These are phyloP conservation scores for Globisporangium nunn DNA, from an alignment of 352 stramenopile genomes.

Conservation along the genomic window DNA sequence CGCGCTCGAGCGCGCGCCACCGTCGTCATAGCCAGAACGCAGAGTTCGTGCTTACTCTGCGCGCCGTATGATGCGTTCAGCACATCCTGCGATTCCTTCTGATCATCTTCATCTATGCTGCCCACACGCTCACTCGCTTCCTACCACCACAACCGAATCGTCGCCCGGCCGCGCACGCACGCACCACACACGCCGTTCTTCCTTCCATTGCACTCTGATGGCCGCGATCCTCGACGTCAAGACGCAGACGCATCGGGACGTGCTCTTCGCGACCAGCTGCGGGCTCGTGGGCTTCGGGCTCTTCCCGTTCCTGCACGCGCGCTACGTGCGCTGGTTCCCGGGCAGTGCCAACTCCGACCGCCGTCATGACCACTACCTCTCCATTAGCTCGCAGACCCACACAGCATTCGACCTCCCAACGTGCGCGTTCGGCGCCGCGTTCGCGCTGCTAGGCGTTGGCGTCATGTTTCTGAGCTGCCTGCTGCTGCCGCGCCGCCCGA, in stretches of 20 bases:
- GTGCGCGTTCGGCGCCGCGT: conserved; percentile 10
- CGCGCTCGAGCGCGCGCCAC: neutral
- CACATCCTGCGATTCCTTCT: neutral
- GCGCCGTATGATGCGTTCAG: neutral
- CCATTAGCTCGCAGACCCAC: neutral
- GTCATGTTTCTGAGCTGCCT: conserved; percentile 20
- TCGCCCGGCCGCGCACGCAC: neutral
- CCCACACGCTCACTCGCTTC: neutral
- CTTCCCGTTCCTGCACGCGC: conserved; percentile 19
- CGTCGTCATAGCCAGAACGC: neutral
- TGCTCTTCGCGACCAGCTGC: conserved; percentile 23
- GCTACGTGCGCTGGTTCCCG: neutral
- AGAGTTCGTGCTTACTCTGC: no score
- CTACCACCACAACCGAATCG: neutral
- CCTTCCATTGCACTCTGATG: neutral
- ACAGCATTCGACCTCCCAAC: conserved; percentile 18
- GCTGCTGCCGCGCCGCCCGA: conserved; percentile 7
- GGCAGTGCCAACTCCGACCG: neutral
- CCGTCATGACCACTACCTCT: neutral
- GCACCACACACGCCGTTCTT: neutral
- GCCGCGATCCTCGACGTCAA: neutral
- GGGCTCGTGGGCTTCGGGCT: conserved; percentile 21
- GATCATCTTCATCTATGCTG: neutral
- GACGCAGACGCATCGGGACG: conserved; percentile 15
- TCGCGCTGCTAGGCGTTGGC: conserved; percentile 13